Evolutionary conservation across 805 yeast genomes (phyloP), one percentile per base, ranked within the genome.

Genomic region (Pichia membranifaciens): DNA sequence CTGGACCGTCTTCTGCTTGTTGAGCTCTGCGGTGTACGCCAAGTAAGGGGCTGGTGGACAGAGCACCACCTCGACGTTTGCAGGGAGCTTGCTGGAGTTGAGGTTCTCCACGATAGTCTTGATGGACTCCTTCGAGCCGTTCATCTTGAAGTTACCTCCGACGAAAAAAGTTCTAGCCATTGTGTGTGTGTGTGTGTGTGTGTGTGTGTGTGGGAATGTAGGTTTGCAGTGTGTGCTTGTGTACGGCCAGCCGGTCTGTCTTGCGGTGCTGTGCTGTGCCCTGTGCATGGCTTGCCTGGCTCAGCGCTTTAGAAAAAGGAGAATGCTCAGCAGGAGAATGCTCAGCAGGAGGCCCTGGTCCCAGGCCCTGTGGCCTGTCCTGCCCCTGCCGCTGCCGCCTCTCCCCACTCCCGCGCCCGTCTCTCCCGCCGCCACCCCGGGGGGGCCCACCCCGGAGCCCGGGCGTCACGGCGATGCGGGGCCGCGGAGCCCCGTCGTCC

Each of bases 81-180:
- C 62, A 56, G 95, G 86, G 58, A 93, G 74, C 44, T 79, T 74
- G 56, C 95, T 84, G 46, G 71, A 67, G 79, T 91, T 91, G 66
- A 93, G 79, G 73, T 81, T 75, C 56, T 81, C 90, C 54, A 91
- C 84, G 66, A 93, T 90, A 59, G 79, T 72, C 69, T 81, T 79
- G 70, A 93, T 86, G 60, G 93, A 84, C 61, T 78, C 79, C 73
- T 82, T 83, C 66, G 95, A 74, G 68, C 99, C 99, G 80, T 93
- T 93, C 87, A 93, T 84, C 74, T 93, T 93, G 81, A 93, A 91
- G 89, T 93, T 93, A 66, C 99, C 99, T 62, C 99, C 99, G 66
- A 93, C 96, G 71, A 93, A 90, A 76, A 91, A 93, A 51, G 62
- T 62, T 60, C 68, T 61, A 49, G 67, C 55, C 47, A 47, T 41